Conservation (phyloP, 2,329 filamentous ascomycete species). For the Karstenula rhodostoma region DNA sequence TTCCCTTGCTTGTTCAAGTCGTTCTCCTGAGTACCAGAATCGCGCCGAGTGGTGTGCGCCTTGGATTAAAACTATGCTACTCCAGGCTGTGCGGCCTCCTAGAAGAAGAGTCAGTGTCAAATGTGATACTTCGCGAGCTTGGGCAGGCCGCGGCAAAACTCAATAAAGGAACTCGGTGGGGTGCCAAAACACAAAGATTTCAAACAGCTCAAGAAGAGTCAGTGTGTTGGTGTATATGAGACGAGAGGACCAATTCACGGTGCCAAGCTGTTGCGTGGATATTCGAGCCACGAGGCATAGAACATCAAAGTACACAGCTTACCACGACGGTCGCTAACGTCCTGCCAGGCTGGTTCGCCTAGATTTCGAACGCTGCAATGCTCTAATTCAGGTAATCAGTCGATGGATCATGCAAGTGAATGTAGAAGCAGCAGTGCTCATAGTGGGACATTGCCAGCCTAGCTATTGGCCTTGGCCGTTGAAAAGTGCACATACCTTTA, state of each 20-base stretch:
- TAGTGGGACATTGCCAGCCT: too few species aligned
- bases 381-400: conserved; percentile 32
- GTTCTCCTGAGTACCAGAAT: conserved; percentile 50
- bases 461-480: too few species aligned
- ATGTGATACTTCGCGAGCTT: too few species aligned
- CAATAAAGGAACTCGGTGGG: too few species aligned
- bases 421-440: neutral
- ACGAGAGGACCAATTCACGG: too few species aligned
- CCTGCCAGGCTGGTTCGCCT: conserved; percentile 42
- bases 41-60: conserved; percentile 37
- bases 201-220: neutral
- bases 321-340: conserved; percentile 50
- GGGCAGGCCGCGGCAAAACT: too few species aligned
- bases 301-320: conserved; percentile 10
- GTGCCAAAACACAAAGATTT: too few species aligned
- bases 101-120: conserved; percentile 7
- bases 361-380: conserved; percentile 39
- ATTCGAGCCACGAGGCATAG: neutral
- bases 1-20: conserved; percentile 45
- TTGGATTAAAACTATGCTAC: conserved; percentile 38
- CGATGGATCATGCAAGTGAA: neutral
- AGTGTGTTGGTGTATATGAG: too few species aligned
- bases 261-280: neutral
- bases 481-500: conserved; percentile 28
- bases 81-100: conserved; percentile 51